Conservation (phyloP, 2,329 filamentous ascomycete genomes). For the Calonectria ilicicola region DNA sequence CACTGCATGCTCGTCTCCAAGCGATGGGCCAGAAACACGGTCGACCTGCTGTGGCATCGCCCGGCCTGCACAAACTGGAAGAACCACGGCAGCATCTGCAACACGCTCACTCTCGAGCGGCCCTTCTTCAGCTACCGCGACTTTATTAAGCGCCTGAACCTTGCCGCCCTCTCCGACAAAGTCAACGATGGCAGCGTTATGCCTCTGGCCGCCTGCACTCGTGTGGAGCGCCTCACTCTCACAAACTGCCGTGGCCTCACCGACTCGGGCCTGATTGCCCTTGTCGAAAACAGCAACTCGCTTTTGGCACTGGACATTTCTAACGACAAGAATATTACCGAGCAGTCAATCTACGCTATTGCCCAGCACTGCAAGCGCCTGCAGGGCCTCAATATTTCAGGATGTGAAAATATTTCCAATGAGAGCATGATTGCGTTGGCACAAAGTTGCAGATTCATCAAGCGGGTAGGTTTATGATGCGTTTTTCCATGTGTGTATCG, state of each 20-base stretch:
- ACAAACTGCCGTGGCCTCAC: conserved; percentile 90
- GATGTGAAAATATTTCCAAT: conserved; percentile 86
- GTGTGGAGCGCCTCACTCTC: conserved; percentile 91
- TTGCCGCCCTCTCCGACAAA: conserved; percentile 79
- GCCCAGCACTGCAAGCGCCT: conserved; percentile 85
- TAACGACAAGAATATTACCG: conserved; percentile 84
- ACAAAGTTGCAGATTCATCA: conserved; percentile 85
- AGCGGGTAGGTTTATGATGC: conserved; percentile 72
- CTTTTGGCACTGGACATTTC: conserved; percentile 93
- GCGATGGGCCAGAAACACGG: conserved; percentile 91
- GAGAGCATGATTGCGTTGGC: conserved; percentile 86
- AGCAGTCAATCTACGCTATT: conserved; percentile 81
- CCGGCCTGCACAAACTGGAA: conserved; percentile 90
- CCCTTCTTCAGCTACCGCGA: conserved; percentile 91
- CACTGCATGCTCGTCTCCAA: conserved; percentile 95
- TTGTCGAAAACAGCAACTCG: conserved; percentile 83
- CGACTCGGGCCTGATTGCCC: conserved; percentile 82
- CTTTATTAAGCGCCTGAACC: conserved; percentile 91
- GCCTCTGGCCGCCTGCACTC: conserved; percentile 85
- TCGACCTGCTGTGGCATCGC: conserved; percentile 94
- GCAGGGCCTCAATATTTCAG: conserved; percentile 93
- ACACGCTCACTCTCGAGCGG: conserved; percentile 77
- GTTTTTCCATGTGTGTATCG: not conserved
- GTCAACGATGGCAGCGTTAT: conserved; percentile 91
- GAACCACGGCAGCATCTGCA: conserved; percentile 84